Percentiles rank a stretch among this genome's conserved stretches.
Conservation (phyloP, 176 grass and related monocot genomes). For the Eremochloa ophiuroides region DNA sequence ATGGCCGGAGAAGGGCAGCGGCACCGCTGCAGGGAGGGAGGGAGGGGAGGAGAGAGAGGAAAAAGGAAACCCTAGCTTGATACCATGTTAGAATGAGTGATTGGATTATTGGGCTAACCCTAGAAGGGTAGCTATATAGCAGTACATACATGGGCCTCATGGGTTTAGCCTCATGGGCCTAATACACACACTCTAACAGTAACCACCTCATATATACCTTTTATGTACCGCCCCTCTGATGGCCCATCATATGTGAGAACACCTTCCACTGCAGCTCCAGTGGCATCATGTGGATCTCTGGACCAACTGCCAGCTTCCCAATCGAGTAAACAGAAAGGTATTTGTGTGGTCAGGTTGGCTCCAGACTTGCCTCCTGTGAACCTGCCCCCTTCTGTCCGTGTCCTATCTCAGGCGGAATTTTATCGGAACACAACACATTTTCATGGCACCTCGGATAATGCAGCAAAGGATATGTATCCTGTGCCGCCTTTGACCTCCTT, state of each 20-base stretch:
- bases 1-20: no score
- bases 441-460: slow-evolving; percentile 40
- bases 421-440: slow-evolving; percentile 36
- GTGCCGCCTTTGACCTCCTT: slow-evolving; percentile 23
- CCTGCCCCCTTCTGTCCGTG: slow-evolving; percentile 69
- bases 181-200: no score
- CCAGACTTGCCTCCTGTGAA: slow-evolving; percentile 94
- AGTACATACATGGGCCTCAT: no score
- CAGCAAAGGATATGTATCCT: slow-evolving; percentile 27
- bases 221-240: slow-evolving; percentile 36
- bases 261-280: slow-evolving; percentile 17
- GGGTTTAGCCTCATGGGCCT: no score
- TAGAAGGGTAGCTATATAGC: no score
- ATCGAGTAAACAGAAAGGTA: slow-evolving; percentile 52
- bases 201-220: slow-evolving; percentile 28
- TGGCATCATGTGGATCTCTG: slow-evolving; percentile 16
- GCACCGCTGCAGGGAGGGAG: no score
- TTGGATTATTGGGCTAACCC: no score
- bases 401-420: slow-evolving; percentile 65
- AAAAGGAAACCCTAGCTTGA: no score
- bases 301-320: slow-evolving; percentile 34
- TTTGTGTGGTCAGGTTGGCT: slow-evolving; percentile 78
- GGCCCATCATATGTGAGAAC: slow-evolving; percentile 17
- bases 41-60: no score
- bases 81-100: no score